Conservation (phyloP, 768 basidiomycete species). For the Imleria badia region DNA sequence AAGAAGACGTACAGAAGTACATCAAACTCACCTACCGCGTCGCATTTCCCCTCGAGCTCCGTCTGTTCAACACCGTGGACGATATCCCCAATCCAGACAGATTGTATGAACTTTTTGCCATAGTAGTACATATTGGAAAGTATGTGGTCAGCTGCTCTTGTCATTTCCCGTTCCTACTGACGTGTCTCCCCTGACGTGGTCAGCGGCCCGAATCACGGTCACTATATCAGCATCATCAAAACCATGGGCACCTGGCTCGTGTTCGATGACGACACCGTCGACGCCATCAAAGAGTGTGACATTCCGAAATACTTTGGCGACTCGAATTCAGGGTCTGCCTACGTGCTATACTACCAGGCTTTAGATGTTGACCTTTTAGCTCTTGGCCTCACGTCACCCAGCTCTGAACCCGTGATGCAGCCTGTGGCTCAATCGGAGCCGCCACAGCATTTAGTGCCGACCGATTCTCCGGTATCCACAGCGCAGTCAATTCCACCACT, state of each 20-base stretch:
- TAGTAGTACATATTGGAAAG: constrained; percentile 99
- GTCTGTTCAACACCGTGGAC: constrained; percentile 96
- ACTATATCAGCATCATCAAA: constrained; percentile 95
- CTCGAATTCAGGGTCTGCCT: constrained; percentile 81
- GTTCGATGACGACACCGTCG: constrained; percentile 95
- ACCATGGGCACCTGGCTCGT: constrained; percentile 83
- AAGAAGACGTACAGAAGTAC: constrained; percentile 86
- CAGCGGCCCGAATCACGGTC: constrained; percentile 97
- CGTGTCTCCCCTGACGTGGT: constrained; percentile 8
- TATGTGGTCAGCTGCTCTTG: constrained; percentile 45
- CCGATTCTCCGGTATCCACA: constrained; percentile 27
- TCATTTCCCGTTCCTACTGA: constrained; percentile 10
- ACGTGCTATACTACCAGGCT: constrained; percentile 97
- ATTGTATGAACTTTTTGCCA: constrained; percentile 91
- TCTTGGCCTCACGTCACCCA: constrained; percentile 57
- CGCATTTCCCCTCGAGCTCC: constrained; percentile 91
- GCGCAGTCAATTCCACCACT: constrained; percentile 28
- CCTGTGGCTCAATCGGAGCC: constrained; percentile 17
- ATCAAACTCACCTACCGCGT: constrained; percentile 97
- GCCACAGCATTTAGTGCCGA: constrained; percentile 9
- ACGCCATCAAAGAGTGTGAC: constrained; percentile 82
- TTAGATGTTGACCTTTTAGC: constrained; percentile 75
- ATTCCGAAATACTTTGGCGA: constrained; percentile 96
- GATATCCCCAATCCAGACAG: constrained; percentile 89
- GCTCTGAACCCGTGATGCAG: constrained; percentile 20